These are phyloP conservation scores for Solanum sparsipilum DNA, from an alignment of 257 asterid genomes.

Conservation along the genomic window DNA sequence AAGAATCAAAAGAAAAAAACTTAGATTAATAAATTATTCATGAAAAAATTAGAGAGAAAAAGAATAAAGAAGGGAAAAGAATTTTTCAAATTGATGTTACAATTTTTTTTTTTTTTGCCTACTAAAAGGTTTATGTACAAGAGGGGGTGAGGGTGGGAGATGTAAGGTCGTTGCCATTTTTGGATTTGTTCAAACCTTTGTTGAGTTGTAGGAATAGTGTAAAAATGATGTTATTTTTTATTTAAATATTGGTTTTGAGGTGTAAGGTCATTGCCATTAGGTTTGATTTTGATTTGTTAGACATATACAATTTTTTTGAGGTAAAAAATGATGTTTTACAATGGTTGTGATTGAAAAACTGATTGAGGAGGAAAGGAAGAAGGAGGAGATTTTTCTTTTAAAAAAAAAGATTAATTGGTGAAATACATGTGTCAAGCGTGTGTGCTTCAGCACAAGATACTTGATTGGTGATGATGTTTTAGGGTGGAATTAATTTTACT, in stretches of 20 bases:
- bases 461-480: neutral
- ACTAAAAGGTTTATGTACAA: too few species aligned
- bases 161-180: too few species aligned
- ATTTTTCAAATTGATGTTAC: too few species aligned
- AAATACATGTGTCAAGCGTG: neutral
- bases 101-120: too few species aligned
- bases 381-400: too few species aligned
- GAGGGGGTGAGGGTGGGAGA: too few species aligned
- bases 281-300: neutral
- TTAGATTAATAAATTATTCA: too few species aligned
- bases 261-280: neutral
- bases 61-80: too few species aligned
- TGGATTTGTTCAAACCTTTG: neutral
- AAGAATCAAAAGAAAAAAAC: too few species aligned
- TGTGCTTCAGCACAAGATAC: neutral
- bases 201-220: neutral
- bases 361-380: neutral
- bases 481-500: neutral
- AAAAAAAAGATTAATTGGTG: too few species aligned
- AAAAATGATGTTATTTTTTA: neutral
- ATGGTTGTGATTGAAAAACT: neutral
- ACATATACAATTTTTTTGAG: neutral
- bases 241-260: neutral
- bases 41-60: too few species aligned
- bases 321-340: neutral